Conservation (phyloP, 805 yeast genomes). For the Ogataea philodendri region DNA sequence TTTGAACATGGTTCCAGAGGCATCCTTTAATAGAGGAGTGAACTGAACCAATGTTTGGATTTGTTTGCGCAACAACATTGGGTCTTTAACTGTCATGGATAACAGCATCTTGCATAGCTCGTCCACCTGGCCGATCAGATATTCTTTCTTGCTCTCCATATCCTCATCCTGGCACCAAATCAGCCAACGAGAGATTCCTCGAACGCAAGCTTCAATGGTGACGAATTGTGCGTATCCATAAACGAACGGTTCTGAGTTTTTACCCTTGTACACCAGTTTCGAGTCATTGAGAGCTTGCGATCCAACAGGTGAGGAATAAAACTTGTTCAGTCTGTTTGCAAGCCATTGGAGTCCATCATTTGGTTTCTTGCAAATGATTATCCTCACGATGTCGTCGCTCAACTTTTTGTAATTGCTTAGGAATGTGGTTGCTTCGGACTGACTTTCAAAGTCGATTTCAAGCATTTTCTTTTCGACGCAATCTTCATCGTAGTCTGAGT, state of each 20-base stretch:
- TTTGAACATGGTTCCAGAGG: constrained; percentile 69
- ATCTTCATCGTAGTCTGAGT: constrained; percentile 63
- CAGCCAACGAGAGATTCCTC: constrained; percentile 95
- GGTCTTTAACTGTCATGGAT: constrained; percentile 74
- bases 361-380: constrained; percentile 83
- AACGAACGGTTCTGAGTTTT: constrained; percentile 62
- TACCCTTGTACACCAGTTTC: constrained; percentile 54
- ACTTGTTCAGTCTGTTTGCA: constrained; percentile 65
- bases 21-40: constrained; percentile 83
- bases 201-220: constrained; percentile 82
- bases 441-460: constrained; percentile 85
- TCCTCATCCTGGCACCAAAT: constrained; percentile 75
- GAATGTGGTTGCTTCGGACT: constrained; percentile 74
- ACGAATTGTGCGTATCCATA: constrained; percentile 79
- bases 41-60: constrained; percentile 93
- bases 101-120: constrained; percentile 71
- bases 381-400: constrained; percentile 86
- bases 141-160: constrained; percentile 50
- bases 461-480: constrained; percentile 63
- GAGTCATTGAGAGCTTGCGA: constrained; percentile 55
- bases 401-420: constrained; percentile 76
- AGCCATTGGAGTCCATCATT: constrained; percentile 81
- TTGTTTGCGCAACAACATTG: constrained; percentile 76
- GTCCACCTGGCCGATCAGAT: constrained; percentile 57
- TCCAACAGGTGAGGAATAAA: constrained; percentile 72